Evolutionary conservation across 768 basidiomycete species (phyloP).

Genomic region (Coprinopsis cinerea): DNA sequence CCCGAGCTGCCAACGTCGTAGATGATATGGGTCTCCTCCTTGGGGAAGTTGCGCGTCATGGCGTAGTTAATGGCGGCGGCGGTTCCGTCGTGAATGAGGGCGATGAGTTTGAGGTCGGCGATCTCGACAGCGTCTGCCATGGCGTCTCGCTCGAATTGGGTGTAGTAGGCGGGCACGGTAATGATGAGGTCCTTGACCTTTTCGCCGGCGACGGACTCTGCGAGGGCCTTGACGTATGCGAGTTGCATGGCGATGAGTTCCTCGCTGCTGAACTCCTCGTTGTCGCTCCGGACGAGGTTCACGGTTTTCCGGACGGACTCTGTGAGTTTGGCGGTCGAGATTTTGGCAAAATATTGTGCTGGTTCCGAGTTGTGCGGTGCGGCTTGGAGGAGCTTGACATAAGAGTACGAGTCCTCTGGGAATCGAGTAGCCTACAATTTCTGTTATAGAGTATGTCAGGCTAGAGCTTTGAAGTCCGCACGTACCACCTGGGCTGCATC

Average conservation of each 20-base stretch:
- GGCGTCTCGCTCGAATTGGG: slow-evolving; percentile 87
- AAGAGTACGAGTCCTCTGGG: slow-evolving; percentile 81
- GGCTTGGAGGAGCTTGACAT: slow-evolving; percentile 79
- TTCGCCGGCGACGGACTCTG: slow-evolving; percentile 71
- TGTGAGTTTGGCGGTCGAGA: slow-evolving; percentile 46
- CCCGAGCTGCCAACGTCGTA: slow-evolving; percentile 92
- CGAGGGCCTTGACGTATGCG: slow-evolving; percentile 83
- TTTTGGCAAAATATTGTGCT: slow-evolving; percentile 51
- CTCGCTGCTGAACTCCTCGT: slow-evolving; percentile 73
- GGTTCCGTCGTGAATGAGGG: slow-evolving; percentile 87
- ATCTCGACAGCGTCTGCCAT: slow-evolving; percentile 90
- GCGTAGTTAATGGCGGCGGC: slow-evolving; percentile 98
- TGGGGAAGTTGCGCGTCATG: slow-evolving; percentile 86
- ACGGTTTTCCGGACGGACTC: slow-evolving; percentile 57
- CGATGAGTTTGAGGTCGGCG: slow-evolving; percentile 76
- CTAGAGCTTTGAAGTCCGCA: slow-evolving; percentile 11
- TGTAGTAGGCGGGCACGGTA: slow-evolving; percentile 87
- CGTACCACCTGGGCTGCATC: slow-evolving; percentile 87
- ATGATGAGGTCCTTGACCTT: slow-evolving; percentile 79
- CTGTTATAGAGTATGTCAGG: neutral
- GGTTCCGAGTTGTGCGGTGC: slow-evolving; percentile 54
- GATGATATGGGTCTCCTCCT: slow-evolving; percentile 80
- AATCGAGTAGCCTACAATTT: slow-evolving; percentile 91
- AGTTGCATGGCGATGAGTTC: slow-evolving; percentile 95
- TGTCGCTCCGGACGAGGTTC: slow-evolving; percentile 53